These are phyloP conservation scores for Aspergillus thermomutatus DNA, from an alignment of 2,329 filamentous ascomycete species.

Conservation along the genomic window DNA sequence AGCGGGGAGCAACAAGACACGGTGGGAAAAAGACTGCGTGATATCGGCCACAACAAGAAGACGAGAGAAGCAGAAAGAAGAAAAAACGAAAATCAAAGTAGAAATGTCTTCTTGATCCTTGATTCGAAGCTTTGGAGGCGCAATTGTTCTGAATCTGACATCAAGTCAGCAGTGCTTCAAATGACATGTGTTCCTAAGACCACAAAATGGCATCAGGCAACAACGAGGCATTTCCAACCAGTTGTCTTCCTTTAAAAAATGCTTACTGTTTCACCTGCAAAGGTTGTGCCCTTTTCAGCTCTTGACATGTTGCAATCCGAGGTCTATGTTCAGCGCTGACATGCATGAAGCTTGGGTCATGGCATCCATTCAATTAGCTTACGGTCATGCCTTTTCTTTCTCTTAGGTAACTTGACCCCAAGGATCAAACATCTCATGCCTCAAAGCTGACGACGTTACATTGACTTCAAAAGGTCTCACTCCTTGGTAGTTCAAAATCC, in stretches of 20 bases:
- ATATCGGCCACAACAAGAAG: neutral
- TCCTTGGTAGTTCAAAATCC: neutral
- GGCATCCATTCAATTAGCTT: neutral
- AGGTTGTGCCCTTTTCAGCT: neutral
- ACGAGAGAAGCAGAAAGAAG: neutral
- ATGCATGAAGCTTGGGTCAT: neutral
- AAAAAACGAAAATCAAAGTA: neutral
- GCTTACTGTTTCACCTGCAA: neutral
- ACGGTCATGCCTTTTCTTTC: neutral
- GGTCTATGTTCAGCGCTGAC: neutral
- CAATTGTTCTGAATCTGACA: neutral
- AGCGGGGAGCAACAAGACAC: neutral
- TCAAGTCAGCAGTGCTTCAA: neutral
- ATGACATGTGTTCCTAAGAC: neutral
- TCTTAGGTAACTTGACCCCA: neutral
- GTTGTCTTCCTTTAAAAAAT: neutral
- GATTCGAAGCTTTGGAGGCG: neutral
- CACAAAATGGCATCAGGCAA: neutral
- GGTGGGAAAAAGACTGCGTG: neutral
- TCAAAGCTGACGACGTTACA: neutral
- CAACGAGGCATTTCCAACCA: neutral
- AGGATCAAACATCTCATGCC: neutral
- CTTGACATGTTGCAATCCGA: neutral
- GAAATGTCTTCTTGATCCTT: neutral
- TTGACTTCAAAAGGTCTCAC: neutral